Percentiles rank a stretch among this genome's conserved stretches.
Evolutionary conservation across 345 rosid genomes (phyloP).

Genomic region (Aurinia saxatilis): DNA sequence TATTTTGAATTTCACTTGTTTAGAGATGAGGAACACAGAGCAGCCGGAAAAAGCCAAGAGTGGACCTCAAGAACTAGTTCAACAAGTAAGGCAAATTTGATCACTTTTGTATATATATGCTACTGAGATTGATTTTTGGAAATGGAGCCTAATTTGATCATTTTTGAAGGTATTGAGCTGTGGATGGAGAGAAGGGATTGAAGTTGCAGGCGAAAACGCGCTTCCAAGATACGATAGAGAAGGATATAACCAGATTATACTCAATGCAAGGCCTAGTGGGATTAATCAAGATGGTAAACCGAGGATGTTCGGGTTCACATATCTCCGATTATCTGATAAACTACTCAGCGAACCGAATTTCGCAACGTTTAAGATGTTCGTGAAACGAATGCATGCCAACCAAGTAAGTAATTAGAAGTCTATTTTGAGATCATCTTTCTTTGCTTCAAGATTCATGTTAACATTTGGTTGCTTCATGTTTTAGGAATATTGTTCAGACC

Average conservation of each 20-base stretch:
- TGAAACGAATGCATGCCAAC: slow-evolving; percentile 81
- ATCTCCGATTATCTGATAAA: slow-evolving; percentile 56
- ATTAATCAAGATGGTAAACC: slow-evolving; percentile 39
- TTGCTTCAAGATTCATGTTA: background rate
- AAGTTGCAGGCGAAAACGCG: slow-evolving; percentile 89
- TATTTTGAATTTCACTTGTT: slow-evolving; percentile 69
- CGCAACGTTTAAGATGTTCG: slow-evolving; percentile 47
- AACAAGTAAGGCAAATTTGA: slow-evolving; percentile 40
- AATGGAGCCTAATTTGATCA: too few relatives aligned
- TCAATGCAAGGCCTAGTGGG: slow-evolving; percentile 82
- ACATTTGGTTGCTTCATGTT: background rate
- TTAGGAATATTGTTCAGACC: slow-evolving; percentile 39
- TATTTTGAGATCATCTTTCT: background rate
- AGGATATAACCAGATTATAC: slow-evolving; percentile 67
- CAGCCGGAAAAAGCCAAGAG: slow-evolving; percentile 53
- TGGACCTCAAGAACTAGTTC: slow-evolving; percentile 77
- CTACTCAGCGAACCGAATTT: slow-evolving; percentile 40
- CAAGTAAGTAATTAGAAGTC: slow-evolving; percentile 35
- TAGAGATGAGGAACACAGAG: slow-evolving; percentile 74
- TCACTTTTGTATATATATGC: background rate
- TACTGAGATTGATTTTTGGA: background rate
- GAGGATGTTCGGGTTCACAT: slow-evolving; percentile 61
- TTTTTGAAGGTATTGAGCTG: slow-evolving; percentile 62
- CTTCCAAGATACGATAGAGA: slow-evolving; percentile 58
- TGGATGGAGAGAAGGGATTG: slow-evolving; percentile 67